Conservation (phyloP, 805 yeast genomes). For the Wickerhamomyces alni region DNA sequence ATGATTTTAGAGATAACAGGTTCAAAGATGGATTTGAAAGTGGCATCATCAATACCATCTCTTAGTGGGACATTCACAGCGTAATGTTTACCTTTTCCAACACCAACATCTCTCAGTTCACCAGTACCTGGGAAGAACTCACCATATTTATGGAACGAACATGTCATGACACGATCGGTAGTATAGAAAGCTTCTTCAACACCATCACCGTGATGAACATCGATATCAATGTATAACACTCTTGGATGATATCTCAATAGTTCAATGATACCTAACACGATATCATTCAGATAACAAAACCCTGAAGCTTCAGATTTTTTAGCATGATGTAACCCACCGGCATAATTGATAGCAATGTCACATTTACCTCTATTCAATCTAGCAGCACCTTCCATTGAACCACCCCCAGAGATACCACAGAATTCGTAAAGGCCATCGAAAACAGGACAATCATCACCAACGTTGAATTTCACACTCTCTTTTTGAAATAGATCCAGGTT, state of each 20-base stretch:
- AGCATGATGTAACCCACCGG: slow-evolving; percentile 93
- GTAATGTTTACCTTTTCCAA: slow-evolving; percentile 78
- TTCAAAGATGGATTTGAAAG: slow-evolving; percentile 75
- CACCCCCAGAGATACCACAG: slow-evolving; percentile 80
- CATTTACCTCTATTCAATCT: slow-evolving; percentile 75
- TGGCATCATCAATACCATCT: slow-evolving; percentile 90
- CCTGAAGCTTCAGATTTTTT: slow-evolving; percentile 88
- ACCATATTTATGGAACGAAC: slow-evolving; percentile 88
- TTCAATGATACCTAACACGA: slow-evolving; percentile 78
- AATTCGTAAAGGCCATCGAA: slow-evolving; percentile 75
- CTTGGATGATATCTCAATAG: slow-evolving; percentile 78
- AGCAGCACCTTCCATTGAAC: slow-evolving; percentile 86
- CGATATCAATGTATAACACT: slow-evolving; percentile 83
- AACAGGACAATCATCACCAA: slow-evolving; percentile 91
- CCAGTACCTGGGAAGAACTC: slow-evolving; percentile 95
- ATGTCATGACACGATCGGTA: slow-evolving; percentile 86
- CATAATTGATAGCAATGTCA: slow-evolving; percentile 89
- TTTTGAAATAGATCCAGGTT: slow-evolving; percentile 80
- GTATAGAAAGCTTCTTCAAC: slow-evolving; percentile 92
- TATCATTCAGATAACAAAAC: slow-evolving; percentile 86
- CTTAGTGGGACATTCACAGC: slow-evolving; percentile 81
- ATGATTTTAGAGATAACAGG: slow-evolving; percentile 74
- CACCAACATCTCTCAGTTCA: slow-evolving; percentile 76
- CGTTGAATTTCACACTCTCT: slow-evolving; percentile 88
- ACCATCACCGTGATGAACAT: slow-evolving; percentile 93